Conservation (phyloP, 805 yeast genomes). For the Starmerella apicola region DNA sequence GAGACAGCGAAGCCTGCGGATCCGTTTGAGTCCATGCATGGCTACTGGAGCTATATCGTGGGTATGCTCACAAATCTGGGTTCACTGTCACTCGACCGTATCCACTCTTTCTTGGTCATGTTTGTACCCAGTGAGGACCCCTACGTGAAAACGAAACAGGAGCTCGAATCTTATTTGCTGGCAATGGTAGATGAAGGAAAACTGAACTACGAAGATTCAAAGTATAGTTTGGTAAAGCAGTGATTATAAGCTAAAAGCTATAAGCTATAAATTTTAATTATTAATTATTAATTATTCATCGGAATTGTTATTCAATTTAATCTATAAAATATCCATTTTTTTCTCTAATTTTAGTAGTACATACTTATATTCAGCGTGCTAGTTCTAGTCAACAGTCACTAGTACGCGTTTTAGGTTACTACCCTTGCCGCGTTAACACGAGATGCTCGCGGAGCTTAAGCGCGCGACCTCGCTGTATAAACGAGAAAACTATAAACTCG, state of each 20-base stretch:
- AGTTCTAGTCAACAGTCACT: no score
- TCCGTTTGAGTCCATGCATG: constrained; percentile 27
- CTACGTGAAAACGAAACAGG: constrained; percentile 30
- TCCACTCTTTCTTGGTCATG: constrained; percentile 42
- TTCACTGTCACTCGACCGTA: constrained; percentile 34
- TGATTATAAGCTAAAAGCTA: no score
- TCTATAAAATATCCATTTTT: no score
- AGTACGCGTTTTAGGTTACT: no score
- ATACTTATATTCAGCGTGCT: no score
- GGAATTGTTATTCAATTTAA: neutral
- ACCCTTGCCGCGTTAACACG: neutral
- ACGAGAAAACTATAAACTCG: constrained; percentile 10
- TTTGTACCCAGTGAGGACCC: constrained; percentile 44
- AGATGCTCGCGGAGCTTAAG: constrained; percentile 8
- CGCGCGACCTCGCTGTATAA: constrained; percentile 16
- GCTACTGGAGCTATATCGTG: constrained; percentile 38
- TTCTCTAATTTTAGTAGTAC: no score
- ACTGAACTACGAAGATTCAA: constrained; percentile 28
- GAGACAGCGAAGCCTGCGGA: constrained; percentile 2
- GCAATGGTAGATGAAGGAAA: constrained; percentile 35
- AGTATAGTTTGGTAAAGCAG: constrained; percentile 25
- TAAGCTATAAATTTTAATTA: no score
- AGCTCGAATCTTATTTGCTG: constrained; percentile 34
- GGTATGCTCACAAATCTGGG: constrained; percentile 51
- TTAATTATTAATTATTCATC: neutral